These are phyloP conservation scores for Fusarium transvaalense DNA, from an alignment of 2,329 filamentous ascomycete genomes.

Conservation along the genomic window DNA sequence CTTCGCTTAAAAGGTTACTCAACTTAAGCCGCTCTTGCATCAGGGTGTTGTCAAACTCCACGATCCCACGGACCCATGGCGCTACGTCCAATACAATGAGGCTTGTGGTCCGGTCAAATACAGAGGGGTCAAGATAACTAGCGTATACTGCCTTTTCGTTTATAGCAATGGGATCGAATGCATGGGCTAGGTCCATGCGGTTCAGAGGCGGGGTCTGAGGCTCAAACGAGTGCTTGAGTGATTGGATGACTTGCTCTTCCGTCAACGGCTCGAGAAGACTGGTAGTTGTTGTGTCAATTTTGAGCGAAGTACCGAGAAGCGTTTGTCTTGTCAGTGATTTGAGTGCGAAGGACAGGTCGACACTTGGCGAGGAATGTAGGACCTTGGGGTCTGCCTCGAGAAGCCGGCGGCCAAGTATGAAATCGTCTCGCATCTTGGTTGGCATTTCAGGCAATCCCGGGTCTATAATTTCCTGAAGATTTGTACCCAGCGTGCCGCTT, in stretches of 20 bases:
- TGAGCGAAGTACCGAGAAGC: constrained; percentile 25
- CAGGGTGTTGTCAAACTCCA: constrained; percentile 78
- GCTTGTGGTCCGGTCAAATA: constrained; percentile 78
- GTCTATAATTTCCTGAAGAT: constrained; percentile 68
- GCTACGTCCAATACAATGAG: constrained; percentile 82
- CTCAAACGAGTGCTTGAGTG: constrained; percentile 56
- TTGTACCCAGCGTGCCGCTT: constrained; percentile 59
- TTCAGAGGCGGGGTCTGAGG: constrained; percentile 51
- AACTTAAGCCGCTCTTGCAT: constrained; percentile 75
- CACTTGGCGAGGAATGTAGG: constrained; percentile 48
- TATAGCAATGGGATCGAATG: constrained; percentile 71
- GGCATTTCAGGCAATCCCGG: constrained; percentile 70
- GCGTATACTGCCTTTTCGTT: constrained; percentile 58
- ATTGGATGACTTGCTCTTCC: constrained; percentile 52
- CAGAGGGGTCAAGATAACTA: constrained; percentile 72
- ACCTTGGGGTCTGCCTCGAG: constrained; percentile 60
- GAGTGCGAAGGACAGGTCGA: constrained; percentile 48
- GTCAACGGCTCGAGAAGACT: constrained; percentile 47
- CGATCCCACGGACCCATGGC: constrained; percentile 89
- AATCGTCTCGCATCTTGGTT: constrained; percentile 63
- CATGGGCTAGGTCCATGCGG: constrained; percentile 67
- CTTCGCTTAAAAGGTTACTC: constrained; percentile 72
- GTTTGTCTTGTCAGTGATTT: constrained; percentile 49
- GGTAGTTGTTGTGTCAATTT: neutral
- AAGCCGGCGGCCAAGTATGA: constrained; percentile 60